Evolutionary conservation across 2,329 filamentous ascomycete genomes (phyloP).

Genomic region (Hypoxylon sp.): DNA sequence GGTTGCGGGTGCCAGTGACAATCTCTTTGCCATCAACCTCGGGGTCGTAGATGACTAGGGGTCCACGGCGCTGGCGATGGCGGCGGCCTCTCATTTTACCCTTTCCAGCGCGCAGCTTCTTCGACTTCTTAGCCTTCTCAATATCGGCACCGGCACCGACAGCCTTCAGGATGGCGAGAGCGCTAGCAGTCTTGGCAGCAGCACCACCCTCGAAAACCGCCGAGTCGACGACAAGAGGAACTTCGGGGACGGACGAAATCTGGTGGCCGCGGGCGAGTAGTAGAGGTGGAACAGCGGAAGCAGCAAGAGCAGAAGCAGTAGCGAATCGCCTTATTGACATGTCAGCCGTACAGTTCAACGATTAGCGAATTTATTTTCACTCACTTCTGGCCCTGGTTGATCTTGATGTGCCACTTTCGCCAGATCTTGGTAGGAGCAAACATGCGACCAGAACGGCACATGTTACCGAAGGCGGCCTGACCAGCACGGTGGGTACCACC

Average conservation of each 20-base stretch:
- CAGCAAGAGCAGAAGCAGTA: conserved; percentile 96
- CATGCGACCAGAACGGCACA: conserved; percentile 99
- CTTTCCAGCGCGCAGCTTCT: conserved; percentile 98
- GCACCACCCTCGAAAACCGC: conserved; percentile 85
- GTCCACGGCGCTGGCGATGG: conserved; percentile 96
- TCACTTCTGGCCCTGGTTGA: conserved; percentile 98
- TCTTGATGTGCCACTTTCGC: conserved; percentile 99
- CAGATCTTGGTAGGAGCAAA: conserved; percentile 99
- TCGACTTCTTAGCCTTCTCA: conserved; percentile 95
- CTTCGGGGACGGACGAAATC: conserved; percentile 91
- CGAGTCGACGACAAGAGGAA: conserved; percentile 96
- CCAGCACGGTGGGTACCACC: conserved; percentile 99
- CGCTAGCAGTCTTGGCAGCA: conserved; percentile 89
- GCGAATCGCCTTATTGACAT: conserved; percentile 85
- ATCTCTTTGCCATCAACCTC: conserved; percentile 96
- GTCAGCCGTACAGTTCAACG: conserved; percentile 48
- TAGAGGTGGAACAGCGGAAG: conserved; percentile 93
- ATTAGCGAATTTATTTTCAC: conserved; percentile 51
- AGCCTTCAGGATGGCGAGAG: conserved; percentile 88
- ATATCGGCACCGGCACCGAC: conserved; percentile 92
- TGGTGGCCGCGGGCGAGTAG: conserved; percentile 98
- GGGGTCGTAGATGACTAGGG: conserved; percentile 97
- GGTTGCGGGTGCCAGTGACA: conserved; percentile 96
- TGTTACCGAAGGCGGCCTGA: conserved; percentile 99
- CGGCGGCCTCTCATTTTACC: conserved; percentile 98